Conservation (phyloP, 202 grass and related monocot species). For the Cymbopogon flexuosus region DNA sequence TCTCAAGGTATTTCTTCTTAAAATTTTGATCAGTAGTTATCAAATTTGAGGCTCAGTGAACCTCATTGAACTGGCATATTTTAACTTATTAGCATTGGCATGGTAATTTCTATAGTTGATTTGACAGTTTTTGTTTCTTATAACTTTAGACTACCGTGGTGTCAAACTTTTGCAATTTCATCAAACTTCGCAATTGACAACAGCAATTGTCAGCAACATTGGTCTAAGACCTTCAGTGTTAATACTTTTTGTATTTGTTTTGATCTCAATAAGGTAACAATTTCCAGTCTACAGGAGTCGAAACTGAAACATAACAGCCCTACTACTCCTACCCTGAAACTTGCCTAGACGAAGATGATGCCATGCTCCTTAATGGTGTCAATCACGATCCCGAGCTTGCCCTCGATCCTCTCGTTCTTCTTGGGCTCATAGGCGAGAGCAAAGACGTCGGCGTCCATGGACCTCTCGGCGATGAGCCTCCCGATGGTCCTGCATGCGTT, state of each 20-base stretch:
- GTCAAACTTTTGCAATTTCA: not conserved
- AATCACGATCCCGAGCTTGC: constrained; percentile 64
- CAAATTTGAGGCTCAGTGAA: not conserved
- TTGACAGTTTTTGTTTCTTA: not conserved
- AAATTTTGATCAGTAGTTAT: not conserved
- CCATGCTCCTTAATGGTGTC: constrained; percentile 78
- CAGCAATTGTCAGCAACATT: not conserved
- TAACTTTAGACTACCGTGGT: not conserved
- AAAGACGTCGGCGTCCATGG: constrained; percentile 76
- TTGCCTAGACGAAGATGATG: constrained; percentile 71
- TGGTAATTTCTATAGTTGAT: not conserved
- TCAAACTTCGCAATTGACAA: not conserved
- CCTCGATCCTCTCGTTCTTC: constrained; percentile 72
- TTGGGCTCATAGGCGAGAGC: constrained; percentile 72
- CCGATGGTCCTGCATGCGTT: constrained; percentile 71
- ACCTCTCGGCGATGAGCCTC: constrained; percentile 72
- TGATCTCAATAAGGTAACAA: not conserved
- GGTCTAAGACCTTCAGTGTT: not conserved
- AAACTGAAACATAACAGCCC: not conserved
- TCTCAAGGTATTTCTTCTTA: not conserved
- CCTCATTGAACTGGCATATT: not conserved
- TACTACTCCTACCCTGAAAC: constrained; percentile 18
- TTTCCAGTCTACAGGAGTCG: not conserved
- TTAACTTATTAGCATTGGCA: not conserved
- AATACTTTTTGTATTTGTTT: not conserved